phyloP scores from a whole-genome alignment of 306 rosid genomes.

The Prinsepia uniflora region DNA sequence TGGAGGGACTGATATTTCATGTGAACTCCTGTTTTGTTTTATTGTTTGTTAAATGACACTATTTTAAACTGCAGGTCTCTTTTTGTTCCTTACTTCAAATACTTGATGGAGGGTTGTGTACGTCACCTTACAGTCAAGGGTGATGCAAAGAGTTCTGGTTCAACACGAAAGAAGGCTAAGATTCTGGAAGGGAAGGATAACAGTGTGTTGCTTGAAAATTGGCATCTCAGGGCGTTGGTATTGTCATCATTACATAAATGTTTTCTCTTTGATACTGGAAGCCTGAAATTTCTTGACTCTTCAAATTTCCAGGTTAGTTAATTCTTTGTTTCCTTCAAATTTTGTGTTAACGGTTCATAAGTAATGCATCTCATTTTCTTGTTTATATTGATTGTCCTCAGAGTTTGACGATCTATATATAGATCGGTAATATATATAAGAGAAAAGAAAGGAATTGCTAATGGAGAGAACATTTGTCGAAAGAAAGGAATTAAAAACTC shows the following conservation, averaged over 20 bases:
- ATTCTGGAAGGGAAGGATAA: slow-evolving; percentile 40
- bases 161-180: slow-evolving; percentile 61
- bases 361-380: not conserved
- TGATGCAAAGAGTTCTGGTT: slow-evolving; percentile 36
- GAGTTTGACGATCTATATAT: not conserved
- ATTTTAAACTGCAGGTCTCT: slow-evolving; percentile 55
- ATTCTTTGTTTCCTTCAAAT: slow-evolving; percentile 7
- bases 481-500: too few species aligned
- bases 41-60: not conserved
- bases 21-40: not conserved
- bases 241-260: slow-evolving; percentile 82
- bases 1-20: not conserved
- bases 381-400: slow-evolving; percentile 1
- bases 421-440: not conserved
- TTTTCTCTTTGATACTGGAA: slow-evolving; percentile 82
- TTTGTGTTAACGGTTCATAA: not conserved
- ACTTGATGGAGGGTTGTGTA: slow-evolving; percentile 70
- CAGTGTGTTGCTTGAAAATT: slow-evolving; percentile 38
- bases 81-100: slow-evolving; percentile 91
- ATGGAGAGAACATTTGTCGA: not conserved
- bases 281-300: slow-evolving; percentile 67
- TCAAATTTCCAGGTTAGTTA: slow-evolving; percentile 75
- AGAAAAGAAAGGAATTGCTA: not conserved
- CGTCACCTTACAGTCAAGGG: slow-evolving; percentile 52
- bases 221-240: slow-evolving; percentile 81